A percentile compares a stretch with the other conserved stretches of the same genome.
phyloP scores from a whole-genome alignment of 306 rosid species.

The Citrullus mucosospermus region DNA sequence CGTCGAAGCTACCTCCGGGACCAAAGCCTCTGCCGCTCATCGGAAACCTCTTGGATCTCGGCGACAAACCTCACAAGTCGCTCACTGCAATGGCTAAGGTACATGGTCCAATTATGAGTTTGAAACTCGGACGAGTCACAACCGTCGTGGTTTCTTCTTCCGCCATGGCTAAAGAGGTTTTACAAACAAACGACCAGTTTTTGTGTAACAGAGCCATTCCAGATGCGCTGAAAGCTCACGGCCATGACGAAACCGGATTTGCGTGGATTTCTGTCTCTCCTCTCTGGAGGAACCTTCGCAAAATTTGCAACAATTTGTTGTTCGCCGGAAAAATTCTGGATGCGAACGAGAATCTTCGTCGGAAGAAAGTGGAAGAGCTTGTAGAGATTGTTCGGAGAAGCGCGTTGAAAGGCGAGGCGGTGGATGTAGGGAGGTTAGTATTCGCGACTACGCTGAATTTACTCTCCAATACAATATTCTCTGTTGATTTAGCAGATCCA shows the following conservation, averaged over 20 bases:
- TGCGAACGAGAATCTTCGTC: constrained; percentile 17
- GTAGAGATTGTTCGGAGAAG: neutral
- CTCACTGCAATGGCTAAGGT: constrained; percentile 17
- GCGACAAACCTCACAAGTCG: constrained; percentile 25
- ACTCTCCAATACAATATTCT: constrained; percentile 28
- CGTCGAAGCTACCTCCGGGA: constrained; percentile 31
- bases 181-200: constrained; percentile 15
- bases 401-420: constrained; percentile 12
- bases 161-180: constrained; percentile 16
- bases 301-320: neutral
- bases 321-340: constrained; percentile 19
- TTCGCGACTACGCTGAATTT: constrained; percentile 20
- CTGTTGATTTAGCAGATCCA: constrained; percentile 26
- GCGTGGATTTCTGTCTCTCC: constrained; percentile 18
- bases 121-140: constrained; percentile 24
- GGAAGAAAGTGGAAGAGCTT: constrained; percentile 16
- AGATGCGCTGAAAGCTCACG: neutral
- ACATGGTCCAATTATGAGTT: constrained; percentile 23
- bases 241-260: constrained; percentile 9
- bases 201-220: constrained; percentile 24
- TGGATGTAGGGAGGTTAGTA: constrained; percentile 18
- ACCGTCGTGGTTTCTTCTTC: constrained; percentile 23
- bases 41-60: constrained; percentile 39
- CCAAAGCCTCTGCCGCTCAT: constrained; percentile 31
- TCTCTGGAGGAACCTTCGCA: constrained; percentile 16